Conservation (phyloP, 179 eudicot genomes). For the Corrigiola litoralis region DNA sequence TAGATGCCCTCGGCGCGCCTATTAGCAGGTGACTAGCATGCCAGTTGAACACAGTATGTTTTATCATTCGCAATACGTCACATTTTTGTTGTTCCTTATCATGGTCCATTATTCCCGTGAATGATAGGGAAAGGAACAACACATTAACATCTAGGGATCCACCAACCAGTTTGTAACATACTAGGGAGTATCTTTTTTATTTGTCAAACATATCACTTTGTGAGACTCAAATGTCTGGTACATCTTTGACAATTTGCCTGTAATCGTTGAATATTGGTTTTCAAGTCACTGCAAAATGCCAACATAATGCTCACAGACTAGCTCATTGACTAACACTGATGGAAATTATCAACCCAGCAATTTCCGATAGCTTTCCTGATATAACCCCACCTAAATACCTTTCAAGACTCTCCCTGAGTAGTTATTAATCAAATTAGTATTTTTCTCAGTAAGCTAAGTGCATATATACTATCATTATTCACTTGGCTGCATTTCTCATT, state of each 20-base stretch:
- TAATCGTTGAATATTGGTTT: slow-evolving; percentile 4
- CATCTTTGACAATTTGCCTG: slow-evolving; percentile 3
- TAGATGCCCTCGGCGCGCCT: too few relatives aligned
- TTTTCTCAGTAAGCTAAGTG: too few relatives aligned
- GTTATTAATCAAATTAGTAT: too few relatives aligned
- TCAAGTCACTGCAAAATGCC: background rate
- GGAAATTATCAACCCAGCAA: slow-evolving; percentile 1
- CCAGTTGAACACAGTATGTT: too few relatives aligned
- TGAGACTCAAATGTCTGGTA: background rate
- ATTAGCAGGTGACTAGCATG: too few relatives aligned
- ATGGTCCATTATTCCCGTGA: background rate
- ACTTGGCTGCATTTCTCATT: background rate
- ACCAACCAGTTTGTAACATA: background rate
- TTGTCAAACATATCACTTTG: background rate
- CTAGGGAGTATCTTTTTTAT: background rate
- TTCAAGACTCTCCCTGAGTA: too few relatives aligned
- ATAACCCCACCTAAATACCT: background rate
- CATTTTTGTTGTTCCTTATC: too few relatives aligned
- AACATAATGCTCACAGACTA: background rate
- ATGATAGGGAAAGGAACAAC: background rate
- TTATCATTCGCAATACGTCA: too few relatives aligned
- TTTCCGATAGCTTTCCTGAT: slow-evolving; percentile 6
- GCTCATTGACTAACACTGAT: background rate
- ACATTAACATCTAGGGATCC: too few relatives aligned
- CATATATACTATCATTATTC: too few relatives aligned